These are phyloP conservation scores for Daldinia sp. DNA, from an alignment of 2,329 filamentous ascomycete genomes.

Conservation along the genomic window DNA sequence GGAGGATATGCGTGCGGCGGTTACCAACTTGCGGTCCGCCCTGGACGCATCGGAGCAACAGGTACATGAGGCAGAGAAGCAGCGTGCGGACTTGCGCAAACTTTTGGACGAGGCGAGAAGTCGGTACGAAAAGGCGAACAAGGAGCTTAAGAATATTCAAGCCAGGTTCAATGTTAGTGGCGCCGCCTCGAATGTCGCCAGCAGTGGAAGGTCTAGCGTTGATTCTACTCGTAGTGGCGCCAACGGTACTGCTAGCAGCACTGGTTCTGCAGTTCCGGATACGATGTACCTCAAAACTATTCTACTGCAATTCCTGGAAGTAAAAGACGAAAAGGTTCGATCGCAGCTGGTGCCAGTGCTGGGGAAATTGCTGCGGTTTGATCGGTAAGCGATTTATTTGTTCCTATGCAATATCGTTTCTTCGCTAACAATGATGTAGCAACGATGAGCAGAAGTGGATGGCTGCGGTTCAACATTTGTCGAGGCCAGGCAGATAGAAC, in stretches of 20 bases:
- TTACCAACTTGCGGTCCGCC: constrained; percentile 78
- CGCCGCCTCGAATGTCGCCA: constrained; percentile 44
- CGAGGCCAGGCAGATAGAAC: constrained; percentile 36
- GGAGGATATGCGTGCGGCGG: constrained; percentile 77
- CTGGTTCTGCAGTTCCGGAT: constrained; percentile 50
- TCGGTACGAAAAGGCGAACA: constrained; percentile 81
- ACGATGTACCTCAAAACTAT: constrained; percentile 81
- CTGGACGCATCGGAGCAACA: constrained; percentile 90
- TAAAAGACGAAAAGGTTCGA: constrained; percentile 79
- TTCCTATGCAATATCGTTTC: neutral
- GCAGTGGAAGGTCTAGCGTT: constrained; percentile 53
- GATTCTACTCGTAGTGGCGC: constrained; percentile 57
- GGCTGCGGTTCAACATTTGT: constrained; percentile 69
- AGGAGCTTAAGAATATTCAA: constrained; percentile 66
- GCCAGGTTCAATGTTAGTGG: constrained; percentile 51
- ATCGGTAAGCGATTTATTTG: constrained; percentile 64
- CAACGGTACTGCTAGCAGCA: constrained; percentile 40
- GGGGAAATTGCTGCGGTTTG: constrained; percentile 78
- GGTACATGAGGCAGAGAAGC: constrained; percentile 82
- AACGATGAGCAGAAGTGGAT: constrained; percentile 87
- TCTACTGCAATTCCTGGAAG: constrained; percentile 80
- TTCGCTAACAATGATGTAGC: constrained; percentile 46
- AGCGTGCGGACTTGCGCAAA: constrained; percentile 77
- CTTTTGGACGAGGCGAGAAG: constrained; percentile 80
- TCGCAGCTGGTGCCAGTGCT: constrained; percentile 80